Evolutionary conservation across 148 eudicot species (phyloP).

Genomic region (Cornus florida): DNA sequence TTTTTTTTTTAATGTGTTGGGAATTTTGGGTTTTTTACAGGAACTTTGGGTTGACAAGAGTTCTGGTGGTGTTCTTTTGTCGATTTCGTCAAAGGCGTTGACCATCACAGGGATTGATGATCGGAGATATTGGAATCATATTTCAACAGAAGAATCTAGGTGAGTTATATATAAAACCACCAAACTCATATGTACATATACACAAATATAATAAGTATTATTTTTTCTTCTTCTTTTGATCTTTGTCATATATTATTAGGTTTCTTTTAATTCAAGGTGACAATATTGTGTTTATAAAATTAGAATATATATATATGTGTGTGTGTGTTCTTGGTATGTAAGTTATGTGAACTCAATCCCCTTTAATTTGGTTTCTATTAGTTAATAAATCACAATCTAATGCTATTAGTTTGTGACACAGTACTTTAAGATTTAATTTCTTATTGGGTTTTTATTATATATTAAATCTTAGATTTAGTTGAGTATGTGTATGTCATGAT

Average conservation of each 20-base stretch:
- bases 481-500: too few species aligned
- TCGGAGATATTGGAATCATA: slow-evolving; percentile 87
- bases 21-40: slow-evolving; percentile 30
- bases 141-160: slow-evolving; percentile 91
- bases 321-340: too few species aligned
- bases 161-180: slow-evolving; percentile 17
- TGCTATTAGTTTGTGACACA: too few species aligned
- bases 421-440: neutral
- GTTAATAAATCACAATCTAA: too few species aligned
- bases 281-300: neutral
- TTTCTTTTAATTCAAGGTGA: neutral
- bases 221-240: neutral
- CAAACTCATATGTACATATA: too few species aligned
- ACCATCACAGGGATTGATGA: slow-evolving; percentile 85
- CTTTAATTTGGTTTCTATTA: too few species aligned
- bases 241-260: neutral
- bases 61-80: slow-evolving; percentile 76
- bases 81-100: slow-evolving; percentile 74
- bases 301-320: too few species aligned
- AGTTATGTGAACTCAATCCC: too few species aligned
- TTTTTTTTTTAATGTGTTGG: neutral
- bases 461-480: too few species aligned
- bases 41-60: slow-evolving; percentile 84
- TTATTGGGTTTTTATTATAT: too few species aligned
- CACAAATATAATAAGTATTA: too few species aligned